A percentile compares a stretch with the other conserved stretches of the same genome.
phyloP scores from a whole-genome alignment of 192 early-diverging fungal genomes.

The Coemansia sp. region DNA sequence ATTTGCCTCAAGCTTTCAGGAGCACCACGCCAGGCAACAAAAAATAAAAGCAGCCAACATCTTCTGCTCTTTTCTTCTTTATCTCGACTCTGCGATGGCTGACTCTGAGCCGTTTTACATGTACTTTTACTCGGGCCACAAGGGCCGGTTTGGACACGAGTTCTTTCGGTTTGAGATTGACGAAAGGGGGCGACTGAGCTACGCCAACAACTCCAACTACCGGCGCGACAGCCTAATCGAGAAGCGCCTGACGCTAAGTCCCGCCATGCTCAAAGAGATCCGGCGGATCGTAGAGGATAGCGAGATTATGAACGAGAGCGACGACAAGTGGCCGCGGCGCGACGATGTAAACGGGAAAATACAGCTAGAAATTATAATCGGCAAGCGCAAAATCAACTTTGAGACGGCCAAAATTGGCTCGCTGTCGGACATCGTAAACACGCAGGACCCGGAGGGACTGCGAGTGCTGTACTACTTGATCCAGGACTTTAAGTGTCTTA shows the following conservation, averaged over 20 bases:
- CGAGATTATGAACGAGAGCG: slow-evolving; percentile 94
- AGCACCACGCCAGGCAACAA: too few species aligned
- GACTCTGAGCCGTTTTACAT: slow-evolving; percentile 35
- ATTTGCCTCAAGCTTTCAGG: neutral
- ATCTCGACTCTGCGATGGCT: slow-evolving; percentile 1
- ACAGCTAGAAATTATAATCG: slow-evolving; percentile 93
- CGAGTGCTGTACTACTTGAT: slow-evolving; percentile 95
- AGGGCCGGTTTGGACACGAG: slow-evolving; percentile 97
- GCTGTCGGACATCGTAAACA: slow-evolving; percentile 85
- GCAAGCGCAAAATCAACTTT: slow-evolving; percentile 78
- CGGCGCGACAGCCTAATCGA: slow-evolving; percentile 95
- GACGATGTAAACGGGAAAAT: slow-evolving; percentile 84
- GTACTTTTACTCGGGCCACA: slow-evolving; percentile 76
- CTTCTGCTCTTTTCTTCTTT: neutral
- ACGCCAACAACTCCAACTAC: slow-evolving; percentile 99
- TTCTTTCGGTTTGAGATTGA: slow-evolving; percentile 98
- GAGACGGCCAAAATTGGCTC: slow-evolving; percentile 93
- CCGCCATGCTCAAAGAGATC: slow-evolving; percentile 81
- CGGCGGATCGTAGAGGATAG: slow-evolving; percentile 88
- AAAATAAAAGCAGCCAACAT: too few species aligned
- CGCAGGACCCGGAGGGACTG: slow-evolving; percentile 93
- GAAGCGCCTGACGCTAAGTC: slow-evolving; percentile 86
- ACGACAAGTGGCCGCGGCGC: slow-evolving; percentile 87
- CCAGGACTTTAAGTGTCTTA: slow-evolving; percentile 97
- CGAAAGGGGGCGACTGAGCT: slow-evolving; percentile 84